These are phyloP conservation scores for Hypoxylon sp. DNA, from an alignment of 2,329 filamentous ascomycete species.

Conservation along the genomic window DNA sequence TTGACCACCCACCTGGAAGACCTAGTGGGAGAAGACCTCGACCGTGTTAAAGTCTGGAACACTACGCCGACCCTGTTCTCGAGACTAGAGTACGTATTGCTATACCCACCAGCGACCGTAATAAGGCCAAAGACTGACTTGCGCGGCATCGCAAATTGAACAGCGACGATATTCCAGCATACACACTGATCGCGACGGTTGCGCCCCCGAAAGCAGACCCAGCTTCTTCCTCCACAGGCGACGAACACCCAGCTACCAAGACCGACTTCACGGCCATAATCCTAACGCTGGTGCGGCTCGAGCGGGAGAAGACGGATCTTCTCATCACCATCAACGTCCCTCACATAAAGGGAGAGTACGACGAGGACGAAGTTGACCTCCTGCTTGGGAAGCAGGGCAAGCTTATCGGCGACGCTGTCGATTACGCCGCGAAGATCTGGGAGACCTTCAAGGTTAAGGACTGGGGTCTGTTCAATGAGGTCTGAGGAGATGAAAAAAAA, in stretches of 20 bases:
- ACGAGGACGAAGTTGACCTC: conserved; percentile 78
- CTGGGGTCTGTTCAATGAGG: conserved; percentile 78
- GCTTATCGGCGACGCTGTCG: conserved; percentile 77
- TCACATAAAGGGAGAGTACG: conserved; percentile 81
- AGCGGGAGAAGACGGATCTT: conserved; percentile 82
- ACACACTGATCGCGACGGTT: conserved; percentile 79
- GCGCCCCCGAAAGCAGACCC: conserved; percentile 56
- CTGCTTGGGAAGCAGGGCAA: conserved; percentile 75
- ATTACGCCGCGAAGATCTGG: conserved; percentile 78
- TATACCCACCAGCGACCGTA: conserved; percentile 5
- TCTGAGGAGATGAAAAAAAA: conserved; percentile 46
- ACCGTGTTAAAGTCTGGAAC: conserved; percentile 76
- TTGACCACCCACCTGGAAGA: conserved; percentile 78
- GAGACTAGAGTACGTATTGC: conserved; percentile 64
- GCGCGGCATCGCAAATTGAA: conserved; percentile 22
- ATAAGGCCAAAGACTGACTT: conserved; percentile 20
- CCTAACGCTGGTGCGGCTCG: conserved; percentile 82
- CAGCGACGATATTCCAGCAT: conserved; percentile 70
- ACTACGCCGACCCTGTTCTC: conserved; percentile 73
- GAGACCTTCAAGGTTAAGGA: conserved; percentile 83
- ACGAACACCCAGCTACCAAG: conserved; percentile 56
- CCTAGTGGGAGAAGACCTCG: conserved; percentile 74
- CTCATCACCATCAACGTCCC: conserved; percentile 91
- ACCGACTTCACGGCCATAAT: conserved; percentile 81
- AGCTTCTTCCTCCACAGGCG: conserved; percentile 50